phyloP scores from a whole-genome alignment of 164 flowering plant genomes.

The Kalanchoe fedtschenkoi region DNA sequence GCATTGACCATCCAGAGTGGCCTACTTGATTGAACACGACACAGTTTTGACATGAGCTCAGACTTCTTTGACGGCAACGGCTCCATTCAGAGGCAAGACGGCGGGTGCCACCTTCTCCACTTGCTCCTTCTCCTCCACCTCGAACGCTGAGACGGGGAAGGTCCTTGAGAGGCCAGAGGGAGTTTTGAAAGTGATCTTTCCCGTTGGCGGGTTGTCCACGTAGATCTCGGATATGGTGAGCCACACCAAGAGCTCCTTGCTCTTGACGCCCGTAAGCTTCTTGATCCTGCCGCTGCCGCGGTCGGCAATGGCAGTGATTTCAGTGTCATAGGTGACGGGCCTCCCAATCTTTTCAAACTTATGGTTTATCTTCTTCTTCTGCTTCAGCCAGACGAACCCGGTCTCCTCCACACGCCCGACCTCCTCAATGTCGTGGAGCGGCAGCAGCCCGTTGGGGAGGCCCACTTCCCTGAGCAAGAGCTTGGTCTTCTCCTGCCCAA shows the following conservation, averaged over 20 bases:
- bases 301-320: constrained; percentile 70
- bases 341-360: constrained; percentile 50
- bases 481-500: constrained; percentile 41
- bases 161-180: constrained; percentile 40
- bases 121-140: constrained; percentile 25
- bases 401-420: constrained; percentile 44
- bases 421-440: constrained; percentile 48
- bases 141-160: constrained; percentile 53
- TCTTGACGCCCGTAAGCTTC: constrained; percentile 77
- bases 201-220: constrained; percentile 35
- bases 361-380: constrained; percentile 54
- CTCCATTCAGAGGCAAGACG: background rate
- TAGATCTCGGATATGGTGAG: constrained; percentile 36
- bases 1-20: no score
- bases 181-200: constrained; percentile 54
- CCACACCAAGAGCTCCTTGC: constrained; percentile 73
- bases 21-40: no score
- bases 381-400: constrained; percentile 80
- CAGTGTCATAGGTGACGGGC: constrained; percentile 42
- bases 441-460: constrained; percentile 67
- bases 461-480: constrained; percentile 38
- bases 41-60: background rate
- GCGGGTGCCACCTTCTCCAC: constrained; percentile 10
- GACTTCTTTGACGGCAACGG: background rate
- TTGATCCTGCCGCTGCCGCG: constrained; percentile 45